Conservation (phyloP, 2,329 filamentous ascomycete genomes). For the Mycocentrospora acerina region DNA sequence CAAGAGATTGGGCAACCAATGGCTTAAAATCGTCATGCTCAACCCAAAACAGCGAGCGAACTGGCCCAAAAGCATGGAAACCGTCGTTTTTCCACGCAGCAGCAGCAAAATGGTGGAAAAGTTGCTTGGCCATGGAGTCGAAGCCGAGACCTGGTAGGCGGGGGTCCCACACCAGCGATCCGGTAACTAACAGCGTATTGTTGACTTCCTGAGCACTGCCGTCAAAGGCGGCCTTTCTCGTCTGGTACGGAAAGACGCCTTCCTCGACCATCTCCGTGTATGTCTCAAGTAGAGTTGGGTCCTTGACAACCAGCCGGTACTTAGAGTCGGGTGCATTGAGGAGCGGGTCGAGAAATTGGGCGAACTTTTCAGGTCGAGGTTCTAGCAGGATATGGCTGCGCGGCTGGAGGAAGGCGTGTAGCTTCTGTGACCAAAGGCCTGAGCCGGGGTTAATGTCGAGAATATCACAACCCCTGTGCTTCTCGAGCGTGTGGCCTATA, state of each 20-base stretch:
- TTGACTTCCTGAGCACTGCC: constrained; percentile 58
- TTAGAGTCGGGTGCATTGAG: constrained; percentile 43
- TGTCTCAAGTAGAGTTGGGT: constrained; percentile 25
- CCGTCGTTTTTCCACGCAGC: constrained; percentile 60
- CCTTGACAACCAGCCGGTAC: constrained; percentile 49
- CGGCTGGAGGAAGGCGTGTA: constrained; percentile 75
- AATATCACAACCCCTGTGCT: constrained; percentile 77
- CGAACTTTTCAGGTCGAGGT: constrained; percentile 61
- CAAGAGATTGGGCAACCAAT: constrained; percentile 61
- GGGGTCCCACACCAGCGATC: constrained; percentile 39
- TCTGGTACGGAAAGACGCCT: constrained; percentile 59
- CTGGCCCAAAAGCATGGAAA: constrained; percentile 74
- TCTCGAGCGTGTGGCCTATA: constrained; percentile 66
- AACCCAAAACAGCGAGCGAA: constrained; percentile 77
- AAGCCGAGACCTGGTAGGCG: constrained; percentile 52
- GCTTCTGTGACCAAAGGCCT: constrained; percentile 74
- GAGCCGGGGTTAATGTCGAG: constrained; percentile 82
- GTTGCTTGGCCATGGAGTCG: constrained; percentile 58
- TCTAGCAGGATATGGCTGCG: constrained; percentile 84
- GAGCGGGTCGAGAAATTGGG: constrained; percentile 58
- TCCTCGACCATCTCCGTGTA: constrained; percentile 57
- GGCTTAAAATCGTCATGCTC: constrained; percentile 60
- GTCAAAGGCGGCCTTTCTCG: constrained; percentile 40
- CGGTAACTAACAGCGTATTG: constrained; percentile 66
- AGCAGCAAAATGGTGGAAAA: constrained; percentile 63